These are phyloP conservation scores for Emericellopsis atlantica DNA, from an alignment of 2,329 filamentous ascomycete genomes.

Conservation along the genomic window DNA sequence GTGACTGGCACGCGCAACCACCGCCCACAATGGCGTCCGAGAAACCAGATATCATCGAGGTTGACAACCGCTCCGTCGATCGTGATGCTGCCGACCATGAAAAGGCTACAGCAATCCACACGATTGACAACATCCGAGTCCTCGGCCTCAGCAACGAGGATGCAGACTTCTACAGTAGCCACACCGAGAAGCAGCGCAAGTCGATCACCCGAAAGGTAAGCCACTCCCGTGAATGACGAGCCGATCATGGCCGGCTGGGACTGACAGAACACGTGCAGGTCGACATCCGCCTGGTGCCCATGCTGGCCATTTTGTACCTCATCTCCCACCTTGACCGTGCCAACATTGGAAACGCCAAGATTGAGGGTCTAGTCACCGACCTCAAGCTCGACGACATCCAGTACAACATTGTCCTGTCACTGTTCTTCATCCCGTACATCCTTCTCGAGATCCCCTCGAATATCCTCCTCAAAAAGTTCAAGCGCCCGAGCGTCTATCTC, in stretches of 20 bases:
- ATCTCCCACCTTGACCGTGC: constrained; percentile 43
- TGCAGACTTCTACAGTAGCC: constrained; percentile 13
- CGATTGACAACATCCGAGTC: constrained; percentile 15
- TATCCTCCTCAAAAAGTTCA: constrained; percentile 47
- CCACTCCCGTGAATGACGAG: background rate
- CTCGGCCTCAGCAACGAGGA: constrained; percentile 14
- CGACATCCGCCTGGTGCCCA: constrained; percentile 17
- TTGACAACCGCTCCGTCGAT: constrained; percentile 1
- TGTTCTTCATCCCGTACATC: constrained; percentile 47
- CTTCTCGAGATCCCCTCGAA: constrained; percentile 44
- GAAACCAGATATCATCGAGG: constrained; percentile 3
- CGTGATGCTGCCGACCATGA: constrained; percentile 3
- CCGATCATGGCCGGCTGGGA: background rate
- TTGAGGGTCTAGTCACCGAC: constrained; percentile 20
- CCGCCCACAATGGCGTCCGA: background rate
- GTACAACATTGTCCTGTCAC: constrained; percentile 40
- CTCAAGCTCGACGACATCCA: constrained; percentile 36
- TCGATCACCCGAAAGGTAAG: constrained; percentile 12
- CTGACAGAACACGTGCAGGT: constrained; percentile 2
- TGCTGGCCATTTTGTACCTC: constrained; percentile 45
- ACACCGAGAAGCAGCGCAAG: constrained; percentile 10
- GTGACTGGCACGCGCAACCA: no score
- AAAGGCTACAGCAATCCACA: constrained; percentile 8
- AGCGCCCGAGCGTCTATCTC: constrained; percentile 48
- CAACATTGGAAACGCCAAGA: constrained; percentile 40